Evolutionary conservation across 2,329 filamentous ascomycete genomes (phyloP), one percentile per base, ranked within the genome.

Genomic region (Colletotrichum caudatum): DNA sequence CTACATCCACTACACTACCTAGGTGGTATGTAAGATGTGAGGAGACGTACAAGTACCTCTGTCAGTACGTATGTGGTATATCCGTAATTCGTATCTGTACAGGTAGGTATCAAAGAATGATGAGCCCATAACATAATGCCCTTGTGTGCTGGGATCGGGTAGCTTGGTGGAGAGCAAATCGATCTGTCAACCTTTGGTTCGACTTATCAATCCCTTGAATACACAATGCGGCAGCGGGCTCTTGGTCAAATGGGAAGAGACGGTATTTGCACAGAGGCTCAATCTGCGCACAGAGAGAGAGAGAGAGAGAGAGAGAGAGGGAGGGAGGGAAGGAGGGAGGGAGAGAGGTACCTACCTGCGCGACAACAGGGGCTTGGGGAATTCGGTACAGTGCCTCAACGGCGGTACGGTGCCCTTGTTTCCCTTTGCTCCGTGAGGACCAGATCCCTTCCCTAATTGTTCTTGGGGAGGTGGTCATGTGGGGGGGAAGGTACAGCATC

Each of bases 401-500:
- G 54, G 53, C 65, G 69, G 59, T 53, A 69, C 58, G 69, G 59
- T 53, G 69, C 59, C 58, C 67, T 53, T 56, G 67, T 63, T 37
- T 29, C 46, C 33, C 59, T 67, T 62, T 61, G 39, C 63, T 72
- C 67, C 63, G 71, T 60, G 64, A 57, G 71, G 69, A 58, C 69
- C 53, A 74, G 70, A 74, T 74, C 70, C 66, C 56, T 66, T 54
- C 59, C 58, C 29, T 54, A 41, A 41, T 35, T 61, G 46, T 54
- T 58, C 62, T 70, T 64, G 53, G 59, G 53, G 58, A 29, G 29
- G 29, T 29, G 71, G 57, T 59, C 63, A 35, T 62, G 68, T 59
- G 53, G 54, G 26, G 68, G 33, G 59, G 14, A 33, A 11, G 39
- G 39, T 37, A 33, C 64, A 61, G 64, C 37, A 35, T 37, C 56